Percentiles rank a stretch among this genome's conserved stretches.
Evolutionary conservation across 1,284 basidiomycete genomes (phyloP).

Genomic region (Entoloma clypeatum): DNA sequence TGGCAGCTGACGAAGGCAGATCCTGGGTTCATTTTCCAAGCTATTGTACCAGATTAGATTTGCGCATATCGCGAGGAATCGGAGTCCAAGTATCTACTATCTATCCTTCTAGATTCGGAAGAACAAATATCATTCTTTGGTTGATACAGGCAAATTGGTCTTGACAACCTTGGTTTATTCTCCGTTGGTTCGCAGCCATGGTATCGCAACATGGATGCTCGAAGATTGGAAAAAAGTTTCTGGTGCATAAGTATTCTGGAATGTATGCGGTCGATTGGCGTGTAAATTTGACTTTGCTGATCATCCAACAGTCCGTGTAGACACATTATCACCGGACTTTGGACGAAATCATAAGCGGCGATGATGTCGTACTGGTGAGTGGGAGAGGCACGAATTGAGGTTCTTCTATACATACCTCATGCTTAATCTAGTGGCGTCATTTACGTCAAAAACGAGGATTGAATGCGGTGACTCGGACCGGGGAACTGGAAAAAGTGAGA

Average conservation of each 20-base stretch:
- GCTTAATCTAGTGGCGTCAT: too few species aligned
- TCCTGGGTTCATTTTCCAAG: conserved; percentile 93
- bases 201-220: conserved; percentile 62
- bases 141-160: conserved; percentile 55
- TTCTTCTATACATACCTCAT: too few species aligned
- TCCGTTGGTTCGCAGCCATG: conserved; percentile 95
- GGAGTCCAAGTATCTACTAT: conserved; percentile 36
- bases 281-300: conserved; percentile 1
- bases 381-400: too few species aligned
- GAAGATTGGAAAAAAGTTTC: conserved; percentile 61
- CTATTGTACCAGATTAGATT: conserved; percentile 85
- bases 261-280: conserved; percentile 41
- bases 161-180: conserved; percentile 72
- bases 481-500: too few species aligned
- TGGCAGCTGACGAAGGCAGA: conserved; percentile 38
- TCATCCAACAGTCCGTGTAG: too few species aligned
- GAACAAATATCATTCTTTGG: conserved; percentile 9
- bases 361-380: too few species aligned
- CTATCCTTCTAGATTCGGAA: conserved; percentile 6
- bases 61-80: conserved; percentile 64
- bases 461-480: too few species aligned
- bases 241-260: conserved; percentile 83
- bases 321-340: too few species aligned
- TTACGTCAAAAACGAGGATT: too few species aligned
- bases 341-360: too few species aligned